Percentiles rank a stretch among this genome's conserved stretches.
Conservation (phyloP, 2,329 filamentous ascomycete genomes). For the Neonectria sp. region DNA sequence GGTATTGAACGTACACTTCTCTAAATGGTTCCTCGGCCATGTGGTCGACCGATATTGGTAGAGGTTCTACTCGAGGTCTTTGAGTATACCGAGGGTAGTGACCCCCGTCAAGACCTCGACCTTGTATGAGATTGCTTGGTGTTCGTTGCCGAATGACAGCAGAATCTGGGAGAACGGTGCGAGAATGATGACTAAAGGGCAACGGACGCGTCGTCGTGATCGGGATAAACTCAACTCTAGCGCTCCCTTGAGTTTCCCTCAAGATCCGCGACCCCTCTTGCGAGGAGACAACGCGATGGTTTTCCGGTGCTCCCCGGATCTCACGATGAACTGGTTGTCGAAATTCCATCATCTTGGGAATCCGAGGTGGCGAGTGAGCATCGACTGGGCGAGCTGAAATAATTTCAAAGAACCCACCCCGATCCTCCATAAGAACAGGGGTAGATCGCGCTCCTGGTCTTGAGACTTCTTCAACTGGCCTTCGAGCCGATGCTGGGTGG, state of each 20-base stretch:
- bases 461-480: constrained; percentile 50
- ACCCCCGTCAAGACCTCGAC: constrained; percentile 26
- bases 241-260: constrained; percentile 35
- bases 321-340: constrained; percentile 28
- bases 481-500: constrained; percentile 39
- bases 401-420: constrained; percentile 56
- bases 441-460: constrained; percentile 51
- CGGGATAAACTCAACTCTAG: constrained; percentile 41
- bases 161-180: constrained; percentile 28
- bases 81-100: constrained; percentile 27
- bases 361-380: constrained; percentile 28
- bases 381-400: constrained; percentile 41
- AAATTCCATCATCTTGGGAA: constrained; percentile 34
- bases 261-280: constrained; percentile 40
- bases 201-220: constrained; percentile 26
- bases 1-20: constrained; percentile 44
- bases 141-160: constrained; percentile 23
- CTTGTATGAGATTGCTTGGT: constrained; percentile 15
- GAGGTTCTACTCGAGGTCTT: constrained; percentile 29
- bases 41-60: constrained; percentile 29
- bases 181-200: constrained; percentile 26
- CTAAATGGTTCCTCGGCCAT: constrained; percentile 37
- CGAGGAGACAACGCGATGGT: constrained; percentile 39
- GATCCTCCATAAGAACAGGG: constrained; percentile 58
- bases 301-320: constrained; percentile 30